Evolutionary conservation across 352 stramenopile genomes (phyloP).

Genomic region (Nothophytophthora sp.): DNA sequence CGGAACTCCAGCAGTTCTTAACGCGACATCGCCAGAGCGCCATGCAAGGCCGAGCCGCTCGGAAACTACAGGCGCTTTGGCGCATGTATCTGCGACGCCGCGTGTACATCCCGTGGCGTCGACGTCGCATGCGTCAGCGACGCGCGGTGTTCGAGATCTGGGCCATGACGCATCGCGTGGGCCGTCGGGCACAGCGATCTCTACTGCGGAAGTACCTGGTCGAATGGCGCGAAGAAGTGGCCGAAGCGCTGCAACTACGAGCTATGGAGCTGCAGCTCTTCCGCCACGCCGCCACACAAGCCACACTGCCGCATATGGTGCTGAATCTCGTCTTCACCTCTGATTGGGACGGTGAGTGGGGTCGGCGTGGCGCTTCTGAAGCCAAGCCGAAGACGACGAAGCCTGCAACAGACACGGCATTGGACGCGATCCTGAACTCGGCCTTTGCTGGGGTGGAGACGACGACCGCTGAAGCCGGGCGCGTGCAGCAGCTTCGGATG

Average conservation of each 20-base stretch:
- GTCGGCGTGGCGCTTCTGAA: constrained; percentile 4
- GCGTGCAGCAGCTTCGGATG: constrained; percentile 33
- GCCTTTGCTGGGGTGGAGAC: constrained; percentile 54
- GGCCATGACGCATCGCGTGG: constrained; percentile 43
- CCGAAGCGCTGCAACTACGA: constrained; percentile 43
- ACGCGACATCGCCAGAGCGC: constrained; percentile 12
- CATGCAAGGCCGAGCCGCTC: constrained; percentile 27
- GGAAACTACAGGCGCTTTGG: constrained; percentile 56
- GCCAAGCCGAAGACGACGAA: constrained; percentile 10
- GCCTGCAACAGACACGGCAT: constrained; percentile 8
- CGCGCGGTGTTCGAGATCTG: constrained; percentile 51
- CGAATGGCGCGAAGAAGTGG: constrained; percentile 51
- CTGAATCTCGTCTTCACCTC: constrained; percentile 78
- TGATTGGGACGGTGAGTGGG: constrained; percentile 37
- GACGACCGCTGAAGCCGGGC: constrained; percentile 12
- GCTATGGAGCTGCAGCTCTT: constrained; percentile 69
- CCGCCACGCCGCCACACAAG: constrained; percentile 45
- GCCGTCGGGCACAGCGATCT: constrained; percentile 27
- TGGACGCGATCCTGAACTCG: constrained; percentile 51
- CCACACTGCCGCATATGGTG: constrained; percentile 52
- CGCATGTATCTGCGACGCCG: constrained; percentile 44
- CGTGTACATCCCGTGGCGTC: constrained; percentile 49
- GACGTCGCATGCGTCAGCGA: constrained; percentile 23
- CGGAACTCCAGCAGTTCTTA: constrained; percentile 22
- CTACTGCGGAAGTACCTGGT: constrained; percentile 41